Evolutionary conservation across 108 stramenopile species (phyloP).

Genomic region (Cyclostephanos tholiformis): DNA sequence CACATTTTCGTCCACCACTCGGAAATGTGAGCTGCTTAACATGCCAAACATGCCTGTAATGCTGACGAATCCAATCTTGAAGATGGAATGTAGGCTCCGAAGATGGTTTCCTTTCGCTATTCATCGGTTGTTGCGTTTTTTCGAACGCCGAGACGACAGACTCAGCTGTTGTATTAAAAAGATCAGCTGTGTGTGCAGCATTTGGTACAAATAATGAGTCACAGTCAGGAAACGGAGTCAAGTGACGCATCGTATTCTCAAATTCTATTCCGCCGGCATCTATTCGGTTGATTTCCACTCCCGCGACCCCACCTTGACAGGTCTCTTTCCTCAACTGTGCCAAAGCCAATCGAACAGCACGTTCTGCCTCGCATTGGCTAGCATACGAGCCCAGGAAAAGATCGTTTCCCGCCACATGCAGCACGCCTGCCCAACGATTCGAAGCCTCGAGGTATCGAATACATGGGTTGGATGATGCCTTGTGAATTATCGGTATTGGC

Average conservation of each 20-base stretch:
- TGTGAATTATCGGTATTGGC: slow-evolving; percentile 8
- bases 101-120: neutral
- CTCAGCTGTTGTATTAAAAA: slow-evolving; percentile 19
- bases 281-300: neutral
- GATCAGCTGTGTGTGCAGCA: slow-evolving; percentile 12
- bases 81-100: neutral
- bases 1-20: neutral
- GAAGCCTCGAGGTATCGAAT: slow-evolving; percentile 13
- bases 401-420: slow-evolving; percentile 29
- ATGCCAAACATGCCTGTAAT: slow-evolving; percentile 4
- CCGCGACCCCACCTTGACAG: neutral
- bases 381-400: slow-evolving; percentile 24
- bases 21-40: neutral
- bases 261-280: neutral
- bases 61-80: neutral
- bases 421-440: slow-evolving; percentile 26
- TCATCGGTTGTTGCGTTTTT: slow-evolving; percentile 1
- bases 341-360: slow-evolving; percentile 14
- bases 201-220: neutral
- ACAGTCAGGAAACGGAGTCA: neutral
- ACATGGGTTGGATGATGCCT: neutral
- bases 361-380: slow-evolving; percentile 25
- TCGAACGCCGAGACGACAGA: slow-evolving; percentile 29
- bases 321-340: neutral
- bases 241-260: neutral